phyloP scores from a whole-genome alignment of 345 rosid genomes.

The Arabis alpina region DNA sequence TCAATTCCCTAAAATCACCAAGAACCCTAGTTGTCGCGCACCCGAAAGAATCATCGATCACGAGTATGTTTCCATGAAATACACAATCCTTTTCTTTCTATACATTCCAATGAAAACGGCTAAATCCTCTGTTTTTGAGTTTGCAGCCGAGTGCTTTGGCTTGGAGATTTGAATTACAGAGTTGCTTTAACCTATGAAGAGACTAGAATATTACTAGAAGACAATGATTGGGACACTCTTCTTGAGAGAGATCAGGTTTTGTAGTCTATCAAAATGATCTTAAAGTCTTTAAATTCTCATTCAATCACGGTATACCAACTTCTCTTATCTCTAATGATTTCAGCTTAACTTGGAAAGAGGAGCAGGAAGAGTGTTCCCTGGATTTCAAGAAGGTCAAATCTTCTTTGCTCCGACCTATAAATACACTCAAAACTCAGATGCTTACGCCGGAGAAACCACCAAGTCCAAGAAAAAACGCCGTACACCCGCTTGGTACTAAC shows the following conservation, averaged over 20 bases:
- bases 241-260: conserved; percentile 91
- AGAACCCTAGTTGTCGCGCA: conserved; percentile 53
- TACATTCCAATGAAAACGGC: not conserved
- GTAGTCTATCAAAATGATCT: conserved; percentile 4
- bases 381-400: conserved; percentile 80
- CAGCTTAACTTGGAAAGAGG: conserved; percentile 87
- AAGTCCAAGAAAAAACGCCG: conserved; percentile 95
- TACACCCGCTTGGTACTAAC: conserved; percentile 90
- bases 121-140: conserved; percentile 2
- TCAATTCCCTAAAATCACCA: conserved; percentile 77
- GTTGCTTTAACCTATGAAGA: conserved; percentile 83
- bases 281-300: not conserved
- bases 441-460: conserved; percentile 82
- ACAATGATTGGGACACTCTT: conserved; percentile 77
- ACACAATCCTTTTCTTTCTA: not conserved
- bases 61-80: conserved; percentile 55
- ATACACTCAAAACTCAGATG: conserved; percentile 81
- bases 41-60: conserved; percentile 82
- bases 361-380: conserved; percentile 83
- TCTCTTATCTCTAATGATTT: conserved; percentile 1
- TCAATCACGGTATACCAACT: not conserved
- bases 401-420: conserved; percentile 92
- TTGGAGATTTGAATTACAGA: conserved; percentile 92
- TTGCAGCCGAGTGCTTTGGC: conserved; percentile 85
- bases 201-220: conserved; percentile 67